Evolutionary conservation across 2,329 filamentous ascomycete species (phyloP).

Genomic region (Fonsecaea pedrosoi): DNA sequence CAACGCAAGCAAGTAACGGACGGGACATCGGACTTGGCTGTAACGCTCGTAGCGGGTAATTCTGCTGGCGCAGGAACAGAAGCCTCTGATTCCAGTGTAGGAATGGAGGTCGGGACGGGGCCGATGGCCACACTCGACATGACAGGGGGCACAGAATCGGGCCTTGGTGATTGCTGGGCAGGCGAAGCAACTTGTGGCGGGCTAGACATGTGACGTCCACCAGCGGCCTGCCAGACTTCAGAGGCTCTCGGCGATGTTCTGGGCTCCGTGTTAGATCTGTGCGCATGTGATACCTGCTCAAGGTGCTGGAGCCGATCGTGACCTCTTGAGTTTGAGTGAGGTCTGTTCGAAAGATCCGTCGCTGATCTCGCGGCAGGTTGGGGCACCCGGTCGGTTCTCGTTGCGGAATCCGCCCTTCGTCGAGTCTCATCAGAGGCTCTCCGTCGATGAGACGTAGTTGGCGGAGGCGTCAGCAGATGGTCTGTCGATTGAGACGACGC

Average conservation of each 20-base stretch:
- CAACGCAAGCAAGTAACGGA: constrained; percentile 77
- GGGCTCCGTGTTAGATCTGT: constrained; percentile 37
- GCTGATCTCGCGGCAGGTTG: constrained; percentile 63
- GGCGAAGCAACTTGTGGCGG: constrained; percentile 27
- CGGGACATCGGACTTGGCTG: constrained; percentile 61
- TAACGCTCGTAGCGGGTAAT: background rate
- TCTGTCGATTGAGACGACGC: constrained; percentile 28
- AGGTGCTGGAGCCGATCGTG: constrained; percentile 30
- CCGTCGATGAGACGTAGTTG: constrained; percentile 29
- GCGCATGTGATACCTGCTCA: constrained; percentile 29
- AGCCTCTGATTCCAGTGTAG: constrained; percentile 37
- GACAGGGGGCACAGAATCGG: constrained; percentile 19
- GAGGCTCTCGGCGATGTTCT: constrained; percentile 29
- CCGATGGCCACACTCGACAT: constrained; percentile 29
- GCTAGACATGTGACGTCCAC: constrained; percentile 23
- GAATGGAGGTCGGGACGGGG: constrained; percentile 42
- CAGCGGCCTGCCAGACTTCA: constrained; percentile 33
- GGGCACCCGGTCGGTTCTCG: constrained; percentile 50
- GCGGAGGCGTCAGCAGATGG: constrained; percentile 28
- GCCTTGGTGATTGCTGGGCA: constrained; percentile 16
- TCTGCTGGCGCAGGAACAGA: constrained; percentile 27
- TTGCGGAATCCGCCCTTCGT: constrained; percentile 40
- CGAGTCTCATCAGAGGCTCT: constrained; percentile 42
- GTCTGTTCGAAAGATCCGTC: constrained; percentile 63
- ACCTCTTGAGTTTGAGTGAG: constrained; percentile 30